Conservation (phyloP, 2,329 filamentous ascomycete genomes). For the Didymella keratinophila region DNA sequence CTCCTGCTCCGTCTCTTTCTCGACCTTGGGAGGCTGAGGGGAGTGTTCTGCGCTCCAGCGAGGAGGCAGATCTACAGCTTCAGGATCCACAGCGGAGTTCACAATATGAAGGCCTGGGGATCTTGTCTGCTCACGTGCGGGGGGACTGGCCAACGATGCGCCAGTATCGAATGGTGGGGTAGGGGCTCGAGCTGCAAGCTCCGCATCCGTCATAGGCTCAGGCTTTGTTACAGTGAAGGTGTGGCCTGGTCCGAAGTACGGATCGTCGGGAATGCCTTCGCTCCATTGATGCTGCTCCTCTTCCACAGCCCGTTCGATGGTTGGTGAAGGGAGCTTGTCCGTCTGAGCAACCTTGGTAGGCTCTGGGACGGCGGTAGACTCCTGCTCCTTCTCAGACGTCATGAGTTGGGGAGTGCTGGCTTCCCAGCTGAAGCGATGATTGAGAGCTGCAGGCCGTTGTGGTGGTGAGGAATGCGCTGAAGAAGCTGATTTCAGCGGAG, state of each 20-base stretch:
- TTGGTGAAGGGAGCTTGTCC: slow-evolving; percentile 20
- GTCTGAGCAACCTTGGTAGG: slow-evolving; percentile 20
- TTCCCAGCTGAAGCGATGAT: slow-evolving; percentile 48
- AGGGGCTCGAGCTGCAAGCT: slow-evolving; percentile 24
- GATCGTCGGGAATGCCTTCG: slow-evolving; percentile 30
- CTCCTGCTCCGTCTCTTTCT: slow-evolving; percentile 18
- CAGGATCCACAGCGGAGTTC: slow-evolving; percentile 50
- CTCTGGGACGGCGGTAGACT: slow-evolving; percentile 19
- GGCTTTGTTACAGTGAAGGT: slow-evolving; percentile 34
- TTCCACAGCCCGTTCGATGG: slow-evolving; percentile 27
- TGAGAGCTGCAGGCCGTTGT: slow-evolving; percentile 30
- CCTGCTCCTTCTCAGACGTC: slow-evolving; percentile 23
- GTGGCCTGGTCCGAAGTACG: slow-evolving; percentile 41
- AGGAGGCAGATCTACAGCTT: slow-evolving; percentile 50
- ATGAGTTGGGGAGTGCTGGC: slow-evolving; percentile 23
- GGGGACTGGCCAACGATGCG: slow-evolving; percentile 26
- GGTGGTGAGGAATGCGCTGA: slow-evolving; percentile 25
- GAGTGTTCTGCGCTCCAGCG: slow-evolving; percentile 37
- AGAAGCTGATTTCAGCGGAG: slow-evolving; percentile 16
- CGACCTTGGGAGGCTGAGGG: slow-evolving; percentile 24
- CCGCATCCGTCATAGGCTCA: slow-evolving; percentile 30
- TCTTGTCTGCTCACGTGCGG: slow-evolving; percentile 33
- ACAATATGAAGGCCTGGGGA: slow-evolving; percentile 53
- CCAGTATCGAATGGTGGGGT: slow-evolving; percentile 29
- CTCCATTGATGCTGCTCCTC: slow-evolving; percentile 28